Base-by-base conservation (phyloP, 2,329 filamentous ascomycete genomes). In the Verruconis gallopava region DNA sequence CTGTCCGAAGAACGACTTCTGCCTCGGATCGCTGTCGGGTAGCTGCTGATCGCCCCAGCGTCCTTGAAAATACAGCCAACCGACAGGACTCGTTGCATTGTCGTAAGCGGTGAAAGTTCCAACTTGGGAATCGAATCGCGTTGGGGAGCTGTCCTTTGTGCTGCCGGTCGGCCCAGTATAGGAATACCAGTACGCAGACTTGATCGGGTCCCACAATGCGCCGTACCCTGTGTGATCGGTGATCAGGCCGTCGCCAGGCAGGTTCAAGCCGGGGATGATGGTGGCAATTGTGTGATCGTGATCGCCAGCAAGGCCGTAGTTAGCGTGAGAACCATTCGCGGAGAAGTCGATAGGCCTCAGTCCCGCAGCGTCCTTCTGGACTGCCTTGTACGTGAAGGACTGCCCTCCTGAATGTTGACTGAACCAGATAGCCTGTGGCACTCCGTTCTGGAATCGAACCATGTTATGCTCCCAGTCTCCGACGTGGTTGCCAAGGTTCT, bases 381-480 rank as follows among this genome's bases (percentile, higher is more conserved):
- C 61, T 2, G 67, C 62, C 3, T 58, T 48, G 51, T 77, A 81
- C 2, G 63, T 67, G 55, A 80, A 81, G 1, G 77, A 77, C 55
- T 81, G 64, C 3, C 78, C 78, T 47, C 68, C 66, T 21, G 64
- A 57, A 53, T 81, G 78, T 52, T 81, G 77, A 40, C 68, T 73
- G 52, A 69, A 80, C 73, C 75, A 81, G 11, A 81, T 54, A 1
- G 66, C 62, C 46, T 67, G 55, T 0, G 77, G 77, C 1, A 51
- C 47, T 6, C 72, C 72, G 42, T 77, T 63, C 13, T 62, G 40
- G 55, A 82, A 82, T 9, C 77, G 74, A 21, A 82, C 63, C 74
- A 79, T 78, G 42, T 71, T 76, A 54, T 80, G 75, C 52, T 80
- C 76, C 68, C 73, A 77, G 52, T 78, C 75, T 5, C 77, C 77